Percentiles rank a stretch among this genome's conserved stretches.
Conservation (phyloP, 179 eudicot genomes). For the Sideroxylon spinosum region DNA sequence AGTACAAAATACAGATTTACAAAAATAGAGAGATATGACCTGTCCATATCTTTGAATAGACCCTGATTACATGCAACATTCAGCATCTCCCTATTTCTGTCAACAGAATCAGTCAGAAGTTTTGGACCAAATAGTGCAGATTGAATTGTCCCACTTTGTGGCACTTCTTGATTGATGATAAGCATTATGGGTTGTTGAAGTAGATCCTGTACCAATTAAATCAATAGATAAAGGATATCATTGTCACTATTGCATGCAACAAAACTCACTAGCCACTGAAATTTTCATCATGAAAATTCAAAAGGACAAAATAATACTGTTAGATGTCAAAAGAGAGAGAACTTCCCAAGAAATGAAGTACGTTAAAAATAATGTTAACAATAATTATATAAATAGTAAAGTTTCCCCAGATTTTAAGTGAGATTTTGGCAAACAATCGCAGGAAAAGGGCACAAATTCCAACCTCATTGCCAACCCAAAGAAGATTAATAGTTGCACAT, state of each 20-base stretch:
- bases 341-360: too few relatives aligned
- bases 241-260: neutral
- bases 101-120: slow-evolving; percentile 30
- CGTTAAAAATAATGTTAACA: too few relatives aligned
- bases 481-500: neutral
- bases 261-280: neutral
- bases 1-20: neutral
- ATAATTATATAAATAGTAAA: too few relatives aligned
- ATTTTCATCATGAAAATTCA: neutral
- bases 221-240: slow-evolving; percentile 10
- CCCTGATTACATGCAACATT: slow-evolving; percentile 39
- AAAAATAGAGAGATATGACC: slow-evolving; percentile 31
- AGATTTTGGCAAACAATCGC: too few relatives aligned
- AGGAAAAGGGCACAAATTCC: too few relatives aligned
- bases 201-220: slow-evolving; percentile 42
- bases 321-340: neutral
- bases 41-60: slow-evolving; percentile 32
- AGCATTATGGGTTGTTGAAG: slow-evolving; percentile 76
- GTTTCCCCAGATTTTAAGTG: neutral
- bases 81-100: slow-evolving; percentile 32
- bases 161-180: slow-evolving; percentile 47
- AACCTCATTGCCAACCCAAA: too few relatives aligned
- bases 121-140: slow-evolving; percentile 18
- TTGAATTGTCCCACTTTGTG: slow-evolving; percentile 35
- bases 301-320: neutral